Base-by-base conservation (phyloP, 1,284 basidiomycete species). In the Apiotrichum siamense region DNA sequence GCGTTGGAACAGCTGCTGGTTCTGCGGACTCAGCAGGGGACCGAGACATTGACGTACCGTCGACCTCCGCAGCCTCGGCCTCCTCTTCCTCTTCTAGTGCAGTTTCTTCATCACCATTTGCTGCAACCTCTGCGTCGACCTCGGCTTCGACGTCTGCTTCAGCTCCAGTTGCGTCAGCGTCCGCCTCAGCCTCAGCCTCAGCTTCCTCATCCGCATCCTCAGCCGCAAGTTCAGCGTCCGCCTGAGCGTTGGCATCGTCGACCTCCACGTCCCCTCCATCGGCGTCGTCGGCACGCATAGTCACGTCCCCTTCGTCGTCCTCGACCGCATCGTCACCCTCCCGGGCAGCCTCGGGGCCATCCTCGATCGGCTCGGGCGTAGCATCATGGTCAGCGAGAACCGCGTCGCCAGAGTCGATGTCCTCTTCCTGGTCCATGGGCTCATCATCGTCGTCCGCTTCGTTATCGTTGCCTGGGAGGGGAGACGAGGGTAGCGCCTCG, bases 291-390 rank as follows among this genome's bases (percentile, higher is more conserved):
- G 54, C 51, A 33, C 56, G 50, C 55, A 64, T 58, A 10, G 58
- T 63, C 20, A 61, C 49, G 29, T 60, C 58, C 33, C 45, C 60
- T 7, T 59, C 59, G 12, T 50, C 58, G 13, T 50, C 54, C 4
- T 31, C 44, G 23, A 36, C 47, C 7, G 31, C 47, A 25, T 40
- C 52, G 32, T 39, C 27, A 13, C 47, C 55, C 15, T 24, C 35
- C 10, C 7, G 17, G 4, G 37, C 45, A 26, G 32, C 29, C 2
- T 45, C 44, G 15, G 47, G 55, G 13, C 47, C 51, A 4, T n/a
- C 27, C 7, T 18, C 7, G 40, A 10, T n/a, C n/a, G 7, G 7
- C 3, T 36, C 33, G 3, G n/a, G 18, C 9, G 35, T 18, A 2
- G 2, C 20, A 21, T 37, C 6, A 15, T 38, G 10, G 4, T 10